Percentiles rank a stretch among this genome's conserved stretches.
Conservation (phyloP, 805 yeast genomes). For the Priceomyces medius region DNA sequence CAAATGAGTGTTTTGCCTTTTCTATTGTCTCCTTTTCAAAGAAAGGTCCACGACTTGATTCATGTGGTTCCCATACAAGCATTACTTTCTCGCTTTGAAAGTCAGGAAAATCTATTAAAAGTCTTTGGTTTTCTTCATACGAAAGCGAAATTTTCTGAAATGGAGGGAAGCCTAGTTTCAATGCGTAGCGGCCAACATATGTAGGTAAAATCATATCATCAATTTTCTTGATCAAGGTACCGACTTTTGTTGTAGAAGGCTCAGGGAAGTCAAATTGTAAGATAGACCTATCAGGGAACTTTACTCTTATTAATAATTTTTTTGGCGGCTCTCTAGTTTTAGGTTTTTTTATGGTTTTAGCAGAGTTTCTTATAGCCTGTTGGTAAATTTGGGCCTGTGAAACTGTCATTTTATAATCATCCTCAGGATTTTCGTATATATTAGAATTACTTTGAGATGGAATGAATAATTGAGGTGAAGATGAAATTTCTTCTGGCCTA, state of each 20-base stretch:
- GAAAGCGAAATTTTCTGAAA: slow-evolving; percentile 27
- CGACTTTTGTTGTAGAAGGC: slow-evolving; percentile 25
- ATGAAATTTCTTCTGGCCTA: background rate
- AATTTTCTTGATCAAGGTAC: slow-evolving; percentile 35
- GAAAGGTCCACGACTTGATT: slow-evolving; percentile 23
- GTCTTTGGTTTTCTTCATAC: slow-evolving; percentile 26
- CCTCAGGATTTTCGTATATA: slow-evolving; percentile 41
- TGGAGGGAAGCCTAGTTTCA: slow-evolving; percentile 40
- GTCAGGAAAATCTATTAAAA: slow-evolving; percentile 26
- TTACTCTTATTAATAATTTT: slow-evolving; percentile 30
- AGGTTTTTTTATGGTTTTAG: slow-evolving; percentile 14
- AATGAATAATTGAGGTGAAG: slow-evolving; percentile 18
- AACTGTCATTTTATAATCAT: slow-evolving; percentile 40
- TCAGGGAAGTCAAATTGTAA: slow-evolving; percentile 35
- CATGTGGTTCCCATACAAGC: slow-evolving; percentile 35
- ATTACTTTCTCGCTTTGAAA: slow-evolving; percentile 31
- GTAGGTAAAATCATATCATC: slow-evolving; percentile 30
- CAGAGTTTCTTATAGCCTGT: slow-evolving; percentile 30
- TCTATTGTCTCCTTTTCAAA: slow-evolving; percentile 13
- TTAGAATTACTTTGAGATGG: slow-evolving; percentile 13
- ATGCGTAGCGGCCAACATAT: slow-evolving; percentile 27
- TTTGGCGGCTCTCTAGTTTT: slow-evolving; percentile 16
- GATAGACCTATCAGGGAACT: slow-evolving; percentile 39
- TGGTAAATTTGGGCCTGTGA: slow-evolving; percentile 39
- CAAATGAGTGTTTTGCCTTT: slow-evolving; percentile 21